Evolutionary conservation across 768 basidiomycete genomes (phyloP).

Genomic region (Lentinula boryana): DNA sequence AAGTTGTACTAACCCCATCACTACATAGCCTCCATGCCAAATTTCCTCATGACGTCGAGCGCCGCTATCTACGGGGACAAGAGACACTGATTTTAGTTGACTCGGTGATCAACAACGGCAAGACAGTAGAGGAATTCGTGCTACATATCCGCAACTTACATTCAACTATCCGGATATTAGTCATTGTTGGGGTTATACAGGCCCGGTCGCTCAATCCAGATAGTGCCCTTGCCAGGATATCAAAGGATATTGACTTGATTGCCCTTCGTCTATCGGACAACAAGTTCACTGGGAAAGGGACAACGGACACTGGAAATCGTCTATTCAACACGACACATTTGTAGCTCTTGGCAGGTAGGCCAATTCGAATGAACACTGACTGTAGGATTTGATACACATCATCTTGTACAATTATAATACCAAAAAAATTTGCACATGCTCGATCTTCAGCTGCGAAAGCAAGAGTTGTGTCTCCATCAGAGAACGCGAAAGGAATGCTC

Average conservation of each 20-base stretch:
- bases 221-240: constrained; percentile 10
- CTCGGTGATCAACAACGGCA: constrained; percentile 20
- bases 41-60: constrained; percentile 13
- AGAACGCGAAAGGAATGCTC: too few relatives aligned
- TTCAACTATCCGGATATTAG: constrained; percentile 11
- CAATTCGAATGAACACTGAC: too few relatives aligned
- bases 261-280: constrained; percentile 16
- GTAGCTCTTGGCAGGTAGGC: background rate
- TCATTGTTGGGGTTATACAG: constrained; percentile 14
- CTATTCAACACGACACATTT: constrained; percentile 15
- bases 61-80: constrained; percentile 11
- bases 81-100: constrained; percentile 16
- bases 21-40: constrained; percentile 15
- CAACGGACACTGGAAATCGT: constrained; percentile 17
- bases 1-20: constrained; percentile 4
- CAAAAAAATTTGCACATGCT: too few relatives aligned
- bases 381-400: too few relatives aligned
- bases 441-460: too few relatives aligned
- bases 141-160: constrained; percentile 11
- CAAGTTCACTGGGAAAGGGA: constrained; percentile 16
- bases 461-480: too few relatives aligned
- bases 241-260: constrained; percentile 13
- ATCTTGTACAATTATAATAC: too few relatives aligned
- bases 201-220: constrained; percentile 11
- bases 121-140: constrained; percentile 16